Evolutionary conservation across 2,329 filamentous ascomycete species (phyloP), one percentile per base, ranked within the genome.

Genomic region (Ophiostoma sp.): DNA sequence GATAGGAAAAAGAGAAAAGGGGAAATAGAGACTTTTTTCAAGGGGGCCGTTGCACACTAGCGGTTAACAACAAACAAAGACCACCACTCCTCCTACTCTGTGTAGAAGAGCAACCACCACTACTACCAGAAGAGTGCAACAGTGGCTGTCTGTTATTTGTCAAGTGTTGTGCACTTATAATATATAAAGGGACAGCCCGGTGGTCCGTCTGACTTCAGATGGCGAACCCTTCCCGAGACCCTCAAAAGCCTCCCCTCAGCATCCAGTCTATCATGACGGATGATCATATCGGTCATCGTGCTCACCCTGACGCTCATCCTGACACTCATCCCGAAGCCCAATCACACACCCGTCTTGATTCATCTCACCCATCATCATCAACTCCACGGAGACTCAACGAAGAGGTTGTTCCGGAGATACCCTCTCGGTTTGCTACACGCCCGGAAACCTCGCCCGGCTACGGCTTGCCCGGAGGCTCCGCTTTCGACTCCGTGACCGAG

Each of bases 201-300:
- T 35, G 10, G 15, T 39, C 36, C 60, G 17, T 20, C 78, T 79
- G 78, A 81, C 77, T 79, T 69, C 75, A 69, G 71, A 76, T 70
- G 71, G 62, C 69, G 76, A 81, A 79, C 80, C 79, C 71, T 33
- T 67, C 70, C 5, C 78, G 76, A 79, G 74, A 79, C 81, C 81
- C 76, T 81, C 84, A 79, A 74, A 84, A 84, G 81, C 79, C 82
- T 74, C 83, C 81, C 72, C 78, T 83, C 73, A 80, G 82, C 75
- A 84, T 84, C 72, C 79, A 84, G 76, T 83, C 83, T 67, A 84
- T 85, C 77, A 83, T 83, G 71, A 80, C 82, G 72, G 76, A 79
- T 72, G 79, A 82, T 72, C 79, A 77, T 69, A 77, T 80, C 72
- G 80, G 80, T 72, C 68, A 76, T 73, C 79, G 81, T 78, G 80